Base-by-base conservation (phyloP, 2,329 filamentous ascomycete species). In the Nigrograna mackinnonii region DNA sequence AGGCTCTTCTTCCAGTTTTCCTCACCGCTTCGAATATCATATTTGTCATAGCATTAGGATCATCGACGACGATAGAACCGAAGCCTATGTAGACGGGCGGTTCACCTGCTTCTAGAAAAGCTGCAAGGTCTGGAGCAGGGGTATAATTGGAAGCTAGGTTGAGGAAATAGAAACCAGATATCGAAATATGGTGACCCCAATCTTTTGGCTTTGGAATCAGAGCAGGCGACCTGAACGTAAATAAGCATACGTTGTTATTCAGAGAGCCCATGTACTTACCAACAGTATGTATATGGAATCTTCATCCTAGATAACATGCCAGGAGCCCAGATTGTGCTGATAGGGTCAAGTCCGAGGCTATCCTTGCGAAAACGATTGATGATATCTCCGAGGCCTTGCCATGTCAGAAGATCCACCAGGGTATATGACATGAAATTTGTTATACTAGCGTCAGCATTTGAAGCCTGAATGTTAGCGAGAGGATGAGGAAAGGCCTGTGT, bases 201-300 rank as follows among this genome's bases (percentile, higher is more conserved):
- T 77, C 74, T 32, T 56, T 62, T 2, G 74, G 74, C 48, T 77
- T 76, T 1, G 71, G 69, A 6, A 75, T 71, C 17, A 73, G 52
- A 20, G 66, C 66, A 11, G 68, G 69, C 11, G 67, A 69, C 65
- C 62, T 66, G 35, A 2, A 18, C 2, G n/a, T 17, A 17, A 14
- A 17, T 44, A 39, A 33, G 31, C 18, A 17, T 12, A 9, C 9
- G 24, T 44, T 54, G 11, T 6, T 17, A 28, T 11, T 17, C 12
- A 32, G 20, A 32, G 4, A 21, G 32, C 24, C 1, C 14, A 6
- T 13, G 1, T 7, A 41, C 58, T 46, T 57, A 77, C 91, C 91
- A 96, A 68, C 91, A 94, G 62, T 96, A 97, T 0, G 91, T 95
- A 55, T 89, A 89, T 1, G 91, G 90, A 13, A 96, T 79, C 35